Evolutionary conservation across 176 grass and related monocot species (phyloP).

Genomic region (Dendrocalamus sinicus): DNA sequence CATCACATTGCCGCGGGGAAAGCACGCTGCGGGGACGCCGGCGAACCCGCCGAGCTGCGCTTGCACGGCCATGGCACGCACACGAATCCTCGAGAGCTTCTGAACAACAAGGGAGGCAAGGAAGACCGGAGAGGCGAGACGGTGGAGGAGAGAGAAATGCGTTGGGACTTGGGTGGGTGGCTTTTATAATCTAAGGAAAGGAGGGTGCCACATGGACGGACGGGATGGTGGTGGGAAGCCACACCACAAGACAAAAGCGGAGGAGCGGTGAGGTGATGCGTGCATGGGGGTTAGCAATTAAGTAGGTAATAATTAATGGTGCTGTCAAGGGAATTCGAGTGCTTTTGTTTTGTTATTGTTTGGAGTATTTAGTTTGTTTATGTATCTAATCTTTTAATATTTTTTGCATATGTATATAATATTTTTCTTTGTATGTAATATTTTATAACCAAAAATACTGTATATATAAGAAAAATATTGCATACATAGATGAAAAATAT

Average conservation of each 20-base stretch:
- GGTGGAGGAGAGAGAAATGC: not conserved
- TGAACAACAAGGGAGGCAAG: not conserved
- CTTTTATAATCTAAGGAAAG: not conserved
- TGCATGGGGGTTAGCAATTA: not conserved
- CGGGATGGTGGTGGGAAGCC: not conserved
- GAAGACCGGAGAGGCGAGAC: not conserved
- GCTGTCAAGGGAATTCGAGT: too few relatives aligned
- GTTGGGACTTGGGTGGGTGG: not conserved
- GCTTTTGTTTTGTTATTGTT: too few relatives aligned
- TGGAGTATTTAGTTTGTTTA: too few relatives aligned
- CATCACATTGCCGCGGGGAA: not conserved
- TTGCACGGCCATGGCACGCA: constrained; percentile 56
- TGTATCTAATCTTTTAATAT: too few relatives aligned
- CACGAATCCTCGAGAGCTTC: not conserved
- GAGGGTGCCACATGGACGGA: not conserved
- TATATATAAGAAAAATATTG: too few relatives aligned
- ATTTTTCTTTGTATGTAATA: too few relatives aligned
- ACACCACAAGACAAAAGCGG: not conserved
- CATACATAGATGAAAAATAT: too few relatives aligned
- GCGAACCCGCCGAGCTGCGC: constrained; percentile 48
- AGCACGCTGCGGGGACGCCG: not conserved
- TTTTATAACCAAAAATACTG: too few relatives aligned
- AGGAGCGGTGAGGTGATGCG: not conserved
- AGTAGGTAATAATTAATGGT: not conserved
- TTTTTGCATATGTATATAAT: too few relatives aligned